These are phyloP conservation scores for Alternaria atra DNA, from an alignment of 2,329 filamentous ascomycete species.

Conservation along the genomic window DNA sequence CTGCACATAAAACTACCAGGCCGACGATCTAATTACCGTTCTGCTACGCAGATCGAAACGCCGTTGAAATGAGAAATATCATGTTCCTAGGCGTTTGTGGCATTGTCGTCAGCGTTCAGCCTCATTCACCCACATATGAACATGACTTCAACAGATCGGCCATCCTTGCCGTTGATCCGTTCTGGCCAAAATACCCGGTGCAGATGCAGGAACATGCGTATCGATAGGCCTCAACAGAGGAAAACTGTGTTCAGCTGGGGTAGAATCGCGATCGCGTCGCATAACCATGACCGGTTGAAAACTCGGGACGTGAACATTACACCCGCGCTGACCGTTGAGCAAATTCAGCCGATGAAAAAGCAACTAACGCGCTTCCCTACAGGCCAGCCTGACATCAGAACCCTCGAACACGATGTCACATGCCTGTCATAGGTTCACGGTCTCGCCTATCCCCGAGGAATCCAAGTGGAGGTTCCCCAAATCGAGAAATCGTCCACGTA, in stretches of 20 bases:
- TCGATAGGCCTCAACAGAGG: constrained; percentile 26
- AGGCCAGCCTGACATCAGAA: neutral
- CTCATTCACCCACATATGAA: neutral
- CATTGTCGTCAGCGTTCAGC: neutral
- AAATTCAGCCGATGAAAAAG: constrained; percentile 1
- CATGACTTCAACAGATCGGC: constrained; percentile 12
- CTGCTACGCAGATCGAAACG: neutral
- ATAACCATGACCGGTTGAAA: constrained; percentile 2
- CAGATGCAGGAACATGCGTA: constrained; percentile 12
- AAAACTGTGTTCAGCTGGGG: constrained; percentile 10
- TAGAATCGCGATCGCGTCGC: constrained; percentile 1
- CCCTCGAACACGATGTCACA: neutral
- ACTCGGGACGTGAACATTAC: neutral
- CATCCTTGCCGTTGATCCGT: constrained; percentile 32
- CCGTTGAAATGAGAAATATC: neutral
- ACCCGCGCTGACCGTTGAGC: neutral
- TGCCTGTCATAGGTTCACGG: constrained; percentile 5
- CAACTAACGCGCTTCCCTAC: neutral
- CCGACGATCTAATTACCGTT: constrained; percentile 11
- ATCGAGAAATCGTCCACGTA: constrained; percentile 16
- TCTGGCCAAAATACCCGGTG: constrained; percentile 28
- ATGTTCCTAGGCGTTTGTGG: neutral
- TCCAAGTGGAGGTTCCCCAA: constrained; percentile 7
- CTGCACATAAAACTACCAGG: constrained; percentile 14
- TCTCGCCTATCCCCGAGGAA: constrained; percentile 5